Evolutionary conservation across 139 green algal species (phyloP).

Genomic region (Eudorina sp.): DNA sequence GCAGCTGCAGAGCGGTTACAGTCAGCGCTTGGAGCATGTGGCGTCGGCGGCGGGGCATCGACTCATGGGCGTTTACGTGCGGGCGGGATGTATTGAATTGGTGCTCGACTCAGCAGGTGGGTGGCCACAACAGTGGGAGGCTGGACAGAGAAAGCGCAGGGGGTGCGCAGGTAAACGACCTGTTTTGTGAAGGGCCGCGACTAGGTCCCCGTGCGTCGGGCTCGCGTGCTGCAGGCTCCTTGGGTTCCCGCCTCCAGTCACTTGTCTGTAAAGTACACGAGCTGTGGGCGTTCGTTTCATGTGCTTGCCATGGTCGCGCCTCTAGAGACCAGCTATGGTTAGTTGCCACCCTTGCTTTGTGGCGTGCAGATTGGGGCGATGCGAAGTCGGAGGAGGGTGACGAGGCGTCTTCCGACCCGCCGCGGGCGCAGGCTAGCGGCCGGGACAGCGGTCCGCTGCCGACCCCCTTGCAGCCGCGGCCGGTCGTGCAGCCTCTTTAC

Average conservation of each 20-base stretch:
- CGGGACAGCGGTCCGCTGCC: slow-evolving; percentile 8
- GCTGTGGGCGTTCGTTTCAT: too few relatives aligned
- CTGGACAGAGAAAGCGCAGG: too few relatives aligned
- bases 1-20: slow-evolving; percentile 1
- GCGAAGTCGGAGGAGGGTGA: neutral
- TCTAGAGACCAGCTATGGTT: too few relatives aligned
- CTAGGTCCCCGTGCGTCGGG: too few relatives aligned
- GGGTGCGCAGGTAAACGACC: too few relatives aligned
- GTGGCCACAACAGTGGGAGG: too few relatives aligned
- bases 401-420: neutral
- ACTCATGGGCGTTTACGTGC: slow-evolving; percentile 40
- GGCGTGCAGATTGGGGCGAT: neutral
- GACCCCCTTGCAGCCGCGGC: neutral
- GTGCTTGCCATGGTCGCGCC: too few relatives aligned
- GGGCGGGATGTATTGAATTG: slow-evolving; percentile 30
- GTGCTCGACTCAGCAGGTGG: slow-evolving; percentile 37
- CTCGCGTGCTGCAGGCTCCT: too few relatives aligned
- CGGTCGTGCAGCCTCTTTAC: neutral
- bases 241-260: too few relatives aligned
- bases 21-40: neutral
- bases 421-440: neutral
- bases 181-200: too few relatives aligned
- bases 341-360: too few relatives aligned
- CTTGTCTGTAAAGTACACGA: too few relatives aligned
- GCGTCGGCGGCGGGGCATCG: neutral